Evolutionary conservation across 2,329 filamentous ascomycete genomes (phyloP).

Genomic region (Alternaria sp.): DNA sequence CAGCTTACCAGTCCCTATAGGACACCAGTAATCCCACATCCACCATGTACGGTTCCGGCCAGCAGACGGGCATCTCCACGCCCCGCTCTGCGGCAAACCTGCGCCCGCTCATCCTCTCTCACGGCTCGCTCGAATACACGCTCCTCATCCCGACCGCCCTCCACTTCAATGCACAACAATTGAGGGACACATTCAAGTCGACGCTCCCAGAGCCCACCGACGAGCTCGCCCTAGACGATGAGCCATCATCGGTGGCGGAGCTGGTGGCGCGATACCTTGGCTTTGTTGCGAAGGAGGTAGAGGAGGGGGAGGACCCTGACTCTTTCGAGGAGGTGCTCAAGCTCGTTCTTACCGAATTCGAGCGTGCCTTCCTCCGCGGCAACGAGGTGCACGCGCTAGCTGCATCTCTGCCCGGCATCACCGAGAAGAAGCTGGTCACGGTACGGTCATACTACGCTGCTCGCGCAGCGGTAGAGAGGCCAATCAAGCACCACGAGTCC

Average conservation of each 20-base stretch:
- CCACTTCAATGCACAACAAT: slow-evolving; percentile 93
- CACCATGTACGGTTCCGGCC: slow-evolving; percentile 81
- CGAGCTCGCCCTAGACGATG: slow-evolving; percentile 96
- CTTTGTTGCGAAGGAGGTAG: slow-evolving; percentile 85
- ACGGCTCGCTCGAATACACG: slow-evolving; percentile 94
- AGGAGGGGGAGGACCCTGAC: slow-evolving; percentile 90
- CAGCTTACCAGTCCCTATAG: slow-evolving; percentile 8
- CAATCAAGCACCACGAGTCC: slow-evolving; percentile 91
- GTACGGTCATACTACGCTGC: slow-evolving; percentile 92
- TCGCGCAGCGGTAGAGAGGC: slow-evolving; percentile 79
- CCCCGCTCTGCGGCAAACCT: slow-evolving; percentile 92
- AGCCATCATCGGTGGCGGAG: slow-evolving; percentile 94
- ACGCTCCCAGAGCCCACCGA: slow-evolving; percentile 91
- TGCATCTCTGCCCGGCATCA: slow-evolving; percentile 84
- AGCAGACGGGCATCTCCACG: slow-evolving; percentile 95
- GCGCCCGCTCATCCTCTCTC: slow-evolving; percentile 85
- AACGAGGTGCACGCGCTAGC: slow-evolving; percentile 96
- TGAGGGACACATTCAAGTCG: slow-evolving; percentile 87
- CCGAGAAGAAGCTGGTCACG: slow-evolving; percentile 88
- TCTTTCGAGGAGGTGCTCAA: slow-evolving; percentile 93
- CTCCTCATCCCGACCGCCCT: slow-evolving; percentile 94
- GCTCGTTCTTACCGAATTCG: slow-evolving; percentile 92
- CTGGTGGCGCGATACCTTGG: slow-evolving; percentile 93
- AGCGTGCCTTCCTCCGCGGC: slow-evolving; percentile 89
- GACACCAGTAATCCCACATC: slow-evolving; percentile 5